These are phyloP conservation scores for Arachnopeziza araneosa DNA, from an alignment of 2,329 filamentous ascomycete genomes.

Conservation along the genomic window DNA sequence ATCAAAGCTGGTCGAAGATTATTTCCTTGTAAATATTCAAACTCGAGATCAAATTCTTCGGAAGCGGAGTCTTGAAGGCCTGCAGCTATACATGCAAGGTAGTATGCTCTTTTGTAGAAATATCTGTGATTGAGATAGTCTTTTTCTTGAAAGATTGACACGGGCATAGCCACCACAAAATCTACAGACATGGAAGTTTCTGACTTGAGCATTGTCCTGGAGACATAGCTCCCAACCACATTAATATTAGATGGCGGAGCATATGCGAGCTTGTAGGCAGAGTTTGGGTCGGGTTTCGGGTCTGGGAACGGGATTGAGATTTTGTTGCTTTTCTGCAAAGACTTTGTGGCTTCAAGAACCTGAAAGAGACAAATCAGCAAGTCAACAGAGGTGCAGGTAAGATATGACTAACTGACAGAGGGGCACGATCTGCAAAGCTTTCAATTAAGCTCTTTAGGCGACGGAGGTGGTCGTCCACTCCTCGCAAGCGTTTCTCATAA, in stretches of 20 bases:
- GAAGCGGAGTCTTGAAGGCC: conserved; percentile 56
- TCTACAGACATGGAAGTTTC: conserved; percentile 61
- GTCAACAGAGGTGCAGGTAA: not conserved
- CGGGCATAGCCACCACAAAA: conserved; percentile 82
- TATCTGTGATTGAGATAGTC: conserved; percentile 91
- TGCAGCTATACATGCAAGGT: conserved; percentile 74
- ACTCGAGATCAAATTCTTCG: conserved; percentile 52
- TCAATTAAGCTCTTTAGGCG: conserved; percentile 53
- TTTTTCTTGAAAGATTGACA: conserved; percentile 79
- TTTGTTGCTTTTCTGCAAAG: conserved; percentile 60
- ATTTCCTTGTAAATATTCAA: conserved; percentile 67
- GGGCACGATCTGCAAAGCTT: conserved; percentile 43
- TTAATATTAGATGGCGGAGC: conserved; percentile 73
- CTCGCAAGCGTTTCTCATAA: conserved; percentile 49
- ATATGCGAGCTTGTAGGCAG: conserved; percentile 77
- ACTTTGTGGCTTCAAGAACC: conserved; percentile 63
- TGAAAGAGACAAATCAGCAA: conserved; percentile 31
- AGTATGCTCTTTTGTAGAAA: conserved; percentile 92
- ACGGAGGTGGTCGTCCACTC: conserved; percentile 48
- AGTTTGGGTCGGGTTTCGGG: conserved; percentile 69
- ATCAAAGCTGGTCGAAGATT: conserved; percentile 64
- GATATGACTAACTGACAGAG: conserved; percentile 36
- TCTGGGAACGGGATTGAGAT: conserved; percentile 78
- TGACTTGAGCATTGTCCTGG: conserved; percentile 65
- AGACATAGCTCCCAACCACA: conserved; percentile 80